phyloP scores from a whole-genome alignment of 768 basidiomycete species.

The Amanita subjunquillea region DNA sequence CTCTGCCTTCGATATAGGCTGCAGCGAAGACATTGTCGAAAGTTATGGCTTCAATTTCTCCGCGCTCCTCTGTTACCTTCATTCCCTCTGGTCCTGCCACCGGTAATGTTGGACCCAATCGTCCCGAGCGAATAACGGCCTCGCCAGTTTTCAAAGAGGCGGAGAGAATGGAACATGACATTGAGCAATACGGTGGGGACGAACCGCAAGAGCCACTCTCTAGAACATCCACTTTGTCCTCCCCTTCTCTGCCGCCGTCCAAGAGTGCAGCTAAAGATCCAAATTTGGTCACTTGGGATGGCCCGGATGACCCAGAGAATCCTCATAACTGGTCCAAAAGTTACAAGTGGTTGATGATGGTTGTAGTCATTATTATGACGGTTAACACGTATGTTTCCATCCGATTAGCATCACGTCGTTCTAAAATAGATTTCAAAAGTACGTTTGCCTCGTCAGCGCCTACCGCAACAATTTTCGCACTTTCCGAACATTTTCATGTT shows the following conservation, averaged over 20 bases:
- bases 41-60: background rate
- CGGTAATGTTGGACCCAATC: background rate
- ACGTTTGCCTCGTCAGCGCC: conserved; percentile 56
- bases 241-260: background rate
- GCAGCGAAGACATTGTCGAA: too few relatives aligned
- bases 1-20: too few relatives aligned
- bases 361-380: conserved; percentile 33
- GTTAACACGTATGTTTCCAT: conserved; percentile 39
- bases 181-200: background rate
- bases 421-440: conserved; percentile 15
- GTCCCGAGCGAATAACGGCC: background rate
- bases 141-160: background rate
- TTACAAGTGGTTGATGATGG: conserved; percentile 39
- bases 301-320: conserved; percentile 41
- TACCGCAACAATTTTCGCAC: conserved; percentile 22
- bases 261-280: conserved; percentile 15
- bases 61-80: background rate
- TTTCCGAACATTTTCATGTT: conserved; percentile 29
- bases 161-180: background rate
- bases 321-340: conserved; percentile 41
- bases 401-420: background rate
- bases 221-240: background rate
- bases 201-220: background rate
- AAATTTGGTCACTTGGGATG: conserved; percentile 41
- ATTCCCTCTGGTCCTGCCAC: background rate